These are phyloP conservation scores for Daldinia caldariorum DNA, from an alignment of 495 filamentous ascomycete species.

Conservation along the genomic window DNA sequence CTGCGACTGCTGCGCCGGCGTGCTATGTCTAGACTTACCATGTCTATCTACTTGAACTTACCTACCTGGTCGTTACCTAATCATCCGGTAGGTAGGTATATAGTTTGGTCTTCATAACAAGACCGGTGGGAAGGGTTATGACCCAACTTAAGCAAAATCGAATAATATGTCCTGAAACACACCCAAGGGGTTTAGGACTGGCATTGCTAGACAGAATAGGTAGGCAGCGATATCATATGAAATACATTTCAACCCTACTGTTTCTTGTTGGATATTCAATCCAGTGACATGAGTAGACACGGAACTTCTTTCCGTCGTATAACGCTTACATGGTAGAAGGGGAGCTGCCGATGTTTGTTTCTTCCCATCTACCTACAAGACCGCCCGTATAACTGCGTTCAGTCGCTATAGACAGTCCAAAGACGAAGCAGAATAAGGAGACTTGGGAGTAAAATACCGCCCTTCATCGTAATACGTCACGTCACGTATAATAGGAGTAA, in stretches of 20 bases:
- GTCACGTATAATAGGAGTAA: not conserved
- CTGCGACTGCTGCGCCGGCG: not conserved
- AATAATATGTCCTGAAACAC: not conserved
- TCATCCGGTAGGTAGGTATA: too few species aligned
- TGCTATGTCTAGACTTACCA: not conserved
- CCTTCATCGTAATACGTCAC: not conserved
- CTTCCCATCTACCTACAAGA: not conserved
- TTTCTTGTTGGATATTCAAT: not conserved
- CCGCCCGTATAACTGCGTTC: not conserved
- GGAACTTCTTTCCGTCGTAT: too few species aligned
- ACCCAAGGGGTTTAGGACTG: not conserved
- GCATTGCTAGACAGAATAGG: not conserved
- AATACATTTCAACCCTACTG: not conserved
- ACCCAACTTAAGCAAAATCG: not conserved
- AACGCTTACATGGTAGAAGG: too few species aligned
- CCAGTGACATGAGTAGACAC: not conserved
- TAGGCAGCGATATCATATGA: not conserved
- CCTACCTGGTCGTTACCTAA: too few species aligned
- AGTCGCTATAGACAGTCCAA: not conserved
- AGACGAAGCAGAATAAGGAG: not conserved
- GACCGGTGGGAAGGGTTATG: not conserved
- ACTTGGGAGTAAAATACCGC: not conserved
- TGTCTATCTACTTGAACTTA: not conserved
- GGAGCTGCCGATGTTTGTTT: not conserved
- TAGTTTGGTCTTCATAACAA: not conserved